Evolutionary conservation across 768 basidiomycete genomes (phyloP).

Genomic region (Rhodotorula paludigena): DNA sequence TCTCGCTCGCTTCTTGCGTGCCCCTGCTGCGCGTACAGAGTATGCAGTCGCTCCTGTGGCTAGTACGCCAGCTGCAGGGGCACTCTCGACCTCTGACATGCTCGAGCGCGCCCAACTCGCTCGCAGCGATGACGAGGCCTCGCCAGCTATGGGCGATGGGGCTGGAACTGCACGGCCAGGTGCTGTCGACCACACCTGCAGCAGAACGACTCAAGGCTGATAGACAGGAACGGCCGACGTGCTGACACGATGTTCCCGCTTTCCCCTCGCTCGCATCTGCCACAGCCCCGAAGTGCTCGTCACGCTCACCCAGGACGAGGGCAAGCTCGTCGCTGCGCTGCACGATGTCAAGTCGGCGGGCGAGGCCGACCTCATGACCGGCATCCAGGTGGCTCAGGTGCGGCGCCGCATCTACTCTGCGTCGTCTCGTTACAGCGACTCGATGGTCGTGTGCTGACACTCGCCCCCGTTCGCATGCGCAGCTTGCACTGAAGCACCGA

Average conservation of each 20-base stretch:
- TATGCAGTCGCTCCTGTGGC: too few relatives aligned
- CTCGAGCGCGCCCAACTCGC: too few relatives aligned
- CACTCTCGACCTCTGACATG: too few relatives aligned
- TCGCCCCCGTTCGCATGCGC: too few relatives aligned
- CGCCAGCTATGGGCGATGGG: too few relatives aligned
- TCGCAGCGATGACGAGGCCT: constrained; percentile 4
- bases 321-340: constrained; percentile 76
- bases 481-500: constrained; percentile 88
- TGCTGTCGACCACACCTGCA: too few relatives aligned
- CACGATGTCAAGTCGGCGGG: constrained; percentile 77
- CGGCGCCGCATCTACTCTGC: background rate
- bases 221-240: too few relatives aligned
- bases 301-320: constrained; percentile 90
- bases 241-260: too few relatives aligned
- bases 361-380: constrained; percentile 76
- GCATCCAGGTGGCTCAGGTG: constrained; percentile 80
- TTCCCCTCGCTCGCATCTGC: background rate
- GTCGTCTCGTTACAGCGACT: background rate
- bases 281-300: constrained; percentile 87
- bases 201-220: too few relatives aligned
- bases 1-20: background rate
- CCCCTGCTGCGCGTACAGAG: background rate
- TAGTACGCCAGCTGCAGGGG: too few relatives aligned
- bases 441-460: too few relatives aligned
- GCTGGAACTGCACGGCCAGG: too few relatives aligned